These are phyloP conservation scores for Haplosporangium sp. DNA, from an alignment of 371 early-diverging fungal species.

Conservation along the genomic window DNA sequence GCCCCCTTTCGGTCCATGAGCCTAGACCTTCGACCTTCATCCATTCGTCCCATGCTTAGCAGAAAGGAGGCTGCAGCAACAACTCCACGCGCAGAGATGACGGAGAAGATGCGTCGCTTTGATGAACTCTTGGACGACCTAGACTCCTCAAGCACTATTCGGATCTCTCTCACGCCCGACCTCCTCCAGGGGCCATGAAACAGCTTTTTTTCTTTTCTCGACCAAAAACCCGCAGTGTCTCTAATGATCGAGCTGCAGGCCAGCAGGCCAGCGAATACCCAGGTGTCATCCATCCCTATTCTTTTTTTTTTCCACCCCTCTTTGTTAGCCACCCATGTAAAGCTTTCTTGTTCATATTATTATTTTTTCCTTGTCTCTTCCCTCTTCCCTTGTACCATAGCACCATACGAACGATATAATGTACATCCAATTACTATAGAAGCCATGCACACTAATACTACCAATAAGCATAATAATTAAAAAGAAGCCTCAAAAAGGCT, in stretches of 20 bases:
- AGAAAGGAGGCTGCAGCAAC: slow-evolving; percentile 12
- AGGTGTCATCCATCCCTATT: neutral
- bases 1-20: slow-evolving; percentile 27
- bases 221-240: neutral
- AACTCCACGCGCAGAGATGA: slow-evolving; percentile 23
- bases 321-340: no score
- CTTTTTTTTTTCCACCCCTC: neutral
- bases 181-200: slow-evolving; percentile 33
- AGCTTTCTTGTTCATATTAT: no score
- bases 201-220: no score
- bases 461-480: no score
- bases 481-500: no score
- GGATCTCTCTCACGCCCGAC: slow-evolving; percentile 43
- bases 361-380: no score
- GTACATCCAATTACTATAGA: no score
- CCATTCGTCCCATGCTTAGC: slow-evolving; percentile 19
- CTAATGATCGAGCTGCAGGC: neutral
- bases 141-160: slow-evolving; percentile 35
- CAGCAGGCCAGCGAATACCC: no score
- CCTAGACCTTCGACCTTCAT: slow-evolving; percentile 28
- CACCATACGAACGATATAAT: no score
- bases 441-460: no score
- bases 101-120: slow-evolving; percentile 51
- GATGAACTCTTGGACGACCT: slow-evolving; percentile 39
- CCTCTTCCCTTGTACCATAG: no score